These are phyloP conservation scores for Grosmannia huntii DNA, from an alignment of 2,329 filamentous ascomycete species.

Conservation along the genomic window DNA sequence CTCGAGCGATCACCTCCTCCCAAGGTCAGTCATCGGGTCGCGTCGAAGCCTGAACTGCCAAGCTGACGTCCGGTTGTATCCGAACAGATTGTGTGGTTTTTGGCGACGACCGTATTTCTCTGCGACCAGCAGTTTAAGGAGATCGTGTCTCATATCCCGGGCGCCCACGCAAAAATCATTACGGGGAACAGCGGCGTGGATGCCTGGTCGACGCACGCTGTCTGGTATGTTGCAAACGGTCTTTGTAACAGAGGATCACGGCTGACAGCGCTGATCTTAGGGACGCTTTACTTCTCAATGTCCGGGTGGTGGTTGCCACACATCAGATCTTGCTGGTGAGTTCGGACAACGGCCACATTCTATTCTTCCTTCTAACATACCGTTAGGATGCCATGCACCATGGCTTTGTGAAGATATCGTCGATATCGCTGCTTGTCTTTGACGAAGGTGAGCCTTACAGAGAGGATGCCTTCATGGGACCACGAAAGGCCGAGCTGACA, in stretches of 20 bases:
- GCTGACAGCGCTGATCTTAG: slow-evolving; percentile 18
- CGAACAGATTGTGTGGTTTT: slow-evolving; percentile 54
- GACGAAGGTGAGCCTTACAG: slow-evolving; percentile 54
- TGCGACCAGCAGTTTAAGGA: slow-evolving; percentile 53
- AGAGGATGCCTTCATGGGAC: no score
- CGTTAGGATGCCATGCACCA: slow-evolving; percentile 54
- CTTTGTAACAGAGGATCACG: neutral
- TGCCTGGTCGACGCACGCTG: slow-evolving; percentile 50
- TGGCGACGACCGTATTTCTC: slow-evolving; percentile 56
- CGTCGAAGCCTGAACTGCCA: no score
- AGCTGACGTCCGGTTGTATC: no score
- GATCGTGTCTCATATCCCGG: slow-evolving; percentile 46
- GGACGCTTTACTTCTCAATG: slow-evolving; percentile 50
- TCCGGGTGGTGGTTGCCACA: slow-evolving; percentile 66
- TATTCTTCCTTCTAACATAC: neutral
- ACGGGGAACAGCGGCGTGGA: slow-evolving; percentile 58
- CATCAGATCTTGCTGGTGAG: slow-evolving; percentile 49
- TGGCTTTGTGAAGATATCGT: slow-evolving; percentile 54
- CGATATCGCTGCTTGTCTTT: slow-evolving; percentile 59
- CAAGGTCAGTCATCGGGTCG: slow-evolving; percentile 44
- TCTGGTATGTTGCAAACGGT: slow-evolving; percentile 30
- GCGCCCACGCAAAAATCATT: slow-evolving; percentile 47
- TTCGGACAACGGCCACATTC: neutral
- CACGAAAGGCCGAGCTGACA: neutral
- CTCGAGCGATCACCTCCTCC: slow-evolving; percentile 37